Percentiles rank a stretch among this genome's conserved stretches.
phyloP scores from a whole-genome alignment of 2,329 filamentous ascomycete genomes.

The Talaromyces islandicus region DNA sequence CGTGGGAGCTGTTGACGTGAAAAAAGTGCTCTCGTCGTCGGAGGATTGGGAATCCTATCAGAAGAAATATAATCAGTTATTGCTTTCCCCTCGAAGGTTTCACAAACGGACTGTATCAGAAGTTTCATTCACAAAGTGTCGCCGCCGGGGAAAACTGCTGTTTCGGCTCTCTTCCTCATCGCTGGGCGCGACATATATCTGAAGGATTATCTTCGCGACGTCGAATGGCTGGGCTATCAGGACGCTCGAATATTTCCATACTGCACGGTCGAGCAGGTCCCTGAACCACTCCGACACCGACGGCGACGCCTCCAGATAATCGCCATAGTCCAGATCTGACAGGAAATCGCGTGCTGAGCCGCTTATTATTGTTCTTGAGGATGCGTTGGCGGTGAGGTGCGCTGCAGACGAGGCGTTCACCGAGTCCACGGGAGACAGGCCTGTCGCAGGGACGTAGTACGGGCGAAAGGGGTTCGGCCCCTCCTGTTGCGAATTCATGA shows the following conservation, averaged over 20 bases:
- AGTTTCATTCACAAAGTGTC: conserved; percentile 19
- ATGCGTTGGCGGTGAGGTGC: conserved; percentile 27
- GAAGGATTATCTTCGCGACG: conserved; percentile 88
- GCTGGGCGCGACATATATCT: conserved; percentile 56
- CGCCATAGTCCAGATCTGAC: conserved; percentile 85
- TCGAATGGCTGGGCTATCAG: conserved; percentile 93
- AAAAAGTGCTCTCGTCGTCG: conserved; percentile 79
- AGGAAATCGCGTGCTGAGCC: conserved; percentile 75
- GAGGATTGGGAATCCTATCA: conserved; percentile 40
- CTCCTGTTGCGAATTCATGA: conserved; percentile 14
- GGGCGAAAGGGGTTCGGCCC: conserved; percentile 53
- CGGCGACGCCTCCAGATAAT: conserved; percentile 74
- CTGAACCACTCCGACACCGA: conserved; percentile 69
- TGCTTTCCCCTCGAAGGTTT: neutral
- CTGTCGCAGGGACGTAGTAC: conserved; percentile 61
- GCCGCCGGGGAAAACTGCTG: conserved; percentile 2
- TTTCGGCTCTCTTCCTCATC: conserved; percentile 24
- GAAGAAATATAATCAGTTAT: neutral
- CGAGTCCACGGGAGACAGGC: conserved; percentile 43
- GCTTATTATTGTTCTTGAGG: conserved; percentile 47
- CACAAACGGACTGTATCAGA: conserved; percentile 27
- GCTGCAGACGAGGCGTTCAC: conserved; percentile 31
- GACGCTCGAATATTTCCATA: conserved; percentile 89
- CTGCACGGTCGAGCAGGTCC: conserved; percentile 71
- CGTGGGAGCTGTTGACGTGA: conserved; percentile 57